Conservation (phyloP, 306 rosid genomes). For the Casuarina cunninghamiana region DNA sequence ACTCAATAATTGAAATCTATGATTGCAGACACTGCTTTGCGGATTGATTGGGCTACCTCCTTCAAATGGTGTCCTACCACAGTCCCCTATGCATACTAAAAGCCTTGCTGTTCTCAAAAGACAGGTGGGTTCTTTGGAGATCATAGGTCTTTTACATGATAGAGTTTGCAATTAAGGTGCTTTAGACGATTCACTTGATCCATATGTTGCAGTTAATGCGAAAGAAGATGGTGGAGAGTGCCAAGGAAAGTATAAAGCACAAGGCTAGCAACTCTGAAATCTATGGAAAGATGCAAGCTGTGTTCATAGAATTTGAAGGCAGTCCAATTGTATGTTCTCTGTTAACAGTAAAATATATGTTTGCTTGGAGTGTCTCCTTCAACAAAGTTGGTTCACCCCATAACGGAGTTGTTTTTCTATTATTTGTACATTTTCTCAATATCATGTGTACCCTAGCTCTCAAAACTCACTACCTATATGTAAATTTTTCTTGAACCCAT, state of each 20-base stretch:
- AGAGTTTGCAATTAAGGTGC: not conserved
- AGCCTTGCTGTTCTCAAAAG: constrained; percentile 80
- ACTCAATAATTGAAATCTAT: constrained; percentile 21
- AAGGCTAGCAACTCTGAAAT: constrained; percentile 79
- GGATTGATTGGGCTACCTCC: constrained; percentile 89
- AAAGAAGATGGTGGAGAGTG: constrained; percentile 76
- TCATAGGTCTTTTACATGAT: not conserved
- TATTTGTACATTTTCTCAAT: too few species aligned
- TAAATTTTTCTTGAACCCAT: not conserved
- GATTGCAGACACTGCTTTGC: constrained; percentile 71
- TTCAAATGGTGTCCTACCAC: constrained; percentile 92
- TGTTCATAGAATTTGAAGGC: constrained; percentile 76
- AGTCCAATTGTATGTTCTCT: constrained; percentile 42
- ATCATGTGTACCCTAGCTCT: too few species aligned
- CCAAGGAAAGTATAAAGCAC: constrained; percentile 67
- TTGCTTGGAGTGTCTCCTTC: not conserved
- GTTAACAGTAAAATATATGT: not conserved
- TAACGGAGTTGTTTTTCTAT: not conserved
- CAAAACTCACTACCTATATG: too few species aligned
- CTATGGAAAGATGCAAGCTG: constrained; percentile 77
- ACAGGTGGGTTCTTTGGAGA: constrained; percentile 45
- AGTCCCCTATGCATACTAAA: constrained; percentile 95
- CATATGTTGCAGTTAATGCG: constrained; percentile 52
- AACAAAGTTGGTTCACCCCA: not conserved
- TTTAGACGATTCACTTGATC: constrained; percentile 13